These are phyloP conservation scores for Phoma sp. DNA, from an alignment of 2,329 filamentous ascomycete genomes.

Conservation along the genomic window DNA sequence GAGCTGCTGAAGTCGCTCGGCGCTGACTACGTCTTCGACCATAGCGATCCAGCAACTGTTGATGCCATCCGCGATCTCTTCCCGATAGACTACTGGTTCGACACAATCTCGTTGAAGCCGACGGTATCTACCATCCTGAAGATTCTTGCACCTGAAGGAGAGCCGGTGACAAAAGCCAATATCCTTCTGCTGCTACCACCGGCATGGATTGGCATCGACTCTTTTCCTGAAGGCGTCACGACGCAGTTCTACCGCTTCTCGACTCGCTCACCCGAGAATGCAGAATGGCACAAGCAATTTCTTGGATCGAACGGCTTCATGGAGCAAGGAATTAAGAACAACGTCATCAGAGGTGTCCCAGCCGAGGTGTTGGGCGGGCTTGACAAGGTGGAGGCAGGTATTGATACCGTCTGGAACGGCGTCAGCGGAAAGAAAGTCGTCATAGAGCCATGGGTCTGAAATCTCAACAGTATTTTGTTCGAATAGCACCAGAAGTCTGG, in stretches of 20 bases:
- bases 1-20: conserved; percentile 22
- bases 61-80: conserved; percentile 45
- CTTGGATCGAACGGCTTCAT: conserved; percentile 32
- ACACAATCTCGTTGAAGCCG: conserved; percentile 48
- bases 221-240: conserved; percentile 28
- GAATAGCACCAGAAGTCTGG: no score
- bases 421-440: conserved; percentile 45
- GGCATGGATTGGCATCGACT: conserved; percentile 21
- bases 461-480: no score
- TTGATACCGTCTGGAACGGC: conserved; percentile 34
- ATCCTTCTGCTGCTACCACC: conserved; percentile 29
- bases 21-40: conserved; percentile 43
- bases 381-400: conserved; percentile 27
- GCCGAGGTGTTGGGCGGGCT: conserved; percentile 34
- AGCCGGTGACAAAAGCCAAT: conserved; percentile 28
- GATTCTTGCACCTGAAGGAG: conserved; percentile 32
- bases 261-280: conserved; percentile 27
- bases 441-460: conserved; percentile 26
- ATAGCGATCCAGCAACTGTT: conserved; percentile 48
- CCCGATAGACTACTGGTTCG: conserved; percentile 51
- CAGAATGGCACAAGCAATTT: conserved; percentile 26
- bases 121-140: conserved; percentile 28
- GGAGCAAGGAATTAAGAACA: conserved; percentile 28
- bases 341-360: conserved; percentile 29
- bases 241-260: conserved; percentile 30